phyloP scores from a whole-genome alignment of 257 asterid genomes.

The Coffea eugenioides region DNA sequence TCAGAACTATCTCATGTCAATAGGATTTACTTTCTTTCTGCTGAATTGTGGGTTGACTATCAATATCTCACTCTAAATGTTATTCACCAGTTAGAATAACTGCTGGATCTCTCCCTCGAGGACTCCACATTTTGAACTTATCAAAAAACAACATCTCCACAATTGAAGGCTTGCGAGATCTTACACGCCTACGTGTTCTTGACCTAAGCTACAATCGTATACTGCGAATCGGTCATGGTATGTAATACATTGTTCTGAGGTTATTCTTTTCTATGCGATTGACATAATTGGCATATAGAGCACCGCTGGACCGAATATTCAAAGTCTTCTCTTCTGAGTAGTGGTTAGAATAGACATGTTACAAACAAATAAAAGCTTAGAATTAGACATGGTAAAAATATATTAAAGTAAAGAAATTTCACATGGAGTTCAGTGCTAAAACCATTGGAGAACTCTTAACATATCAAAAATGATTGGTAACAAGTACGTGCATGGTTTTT shows the following conservation, averaged over 20 bases:
- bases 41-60: conserved; percentile 6
- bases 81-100: conserved; percentile 63
- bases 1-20: neutral
- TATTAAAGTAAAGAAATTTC: neutral
- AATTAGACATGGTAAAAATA: neutral
- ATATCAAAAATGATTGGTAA: neutral
- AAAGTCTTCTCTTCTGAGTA: too few relatives aligned
- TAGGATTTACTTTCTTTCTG: neutral
- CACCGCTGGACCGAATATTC: neutral
- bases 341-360: neutral
- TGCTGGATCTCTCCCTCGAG: conserved; percentile 94
- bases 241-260: conserved; percentile 13
- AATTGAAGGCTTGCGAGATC: conserved; percentile 90
- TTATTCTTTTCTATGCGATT: neutral
- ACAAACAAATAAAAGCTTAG: neutral
- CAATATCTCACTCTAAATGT: conserved; percentile 16
- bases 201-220: conserved; percentile 94
- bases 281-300: neutral
- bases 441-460: neutral
- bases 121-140: conserved; percentile 83
- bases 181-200: conserved; percentile 87
- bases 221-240: conserved; percentile 91
- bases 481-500: neutral
- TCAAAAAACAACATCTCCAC: conserved; percentile 84
- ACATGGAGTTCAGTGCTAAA: neutral